Evolutionary conservation across 306 rosid species (phyloP), one percentile per base, ranked within the genome.

Genomic region (Trifolium pratense): DNA sequence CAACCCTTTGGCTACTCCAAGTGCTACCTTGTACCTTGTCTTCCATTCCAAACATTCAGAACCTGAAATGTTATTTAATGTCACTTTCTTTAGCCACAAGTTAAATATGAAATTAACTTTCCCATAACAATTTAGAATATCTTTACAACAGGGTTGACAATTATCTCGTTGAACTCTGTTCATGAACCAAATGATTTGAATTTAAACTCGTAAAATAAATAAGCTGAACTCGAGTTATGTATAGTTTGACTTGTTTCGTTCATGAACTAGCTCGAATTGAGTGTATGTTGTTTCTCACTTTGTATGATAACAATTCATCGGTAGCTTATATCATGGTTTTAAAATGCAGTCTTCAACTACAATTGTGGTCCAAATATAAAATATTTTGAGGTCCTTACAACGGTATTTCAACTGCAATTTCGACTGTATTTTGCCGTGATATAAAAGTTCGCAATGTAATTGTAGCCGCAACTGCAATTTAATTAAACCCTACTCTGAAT

Each of bases 1-100:
- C 78, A 95, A 74, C 9, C 99, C 99, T 71, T 90, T 78, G 23
- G 99, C 99, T 25, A 95, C 88, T 1, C 97, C 97, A 75, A 84
- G 3, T 55, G 97, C 97, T 52, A 90, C 90, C 85, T 87, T 88
- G 79, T 84, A 91, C 79, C 99, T 85, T 59, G 51, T 70, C 51
- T 84, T 87, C 99, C 99, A 95, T 6, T 77, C 92, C 79, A 95
- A 53, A 68, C 85, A 15, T 75, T 83, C 84, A 43, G 88, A 49
- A 81, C 88, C 98, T 94, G 82, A 66, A 68, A 85, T 3, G 68
- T 65, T 74, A 6, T 53, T 2, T 37, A 79, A 42, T 25, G 20
- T 29, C 71, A 86, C 58, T 51, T 72, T 43, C 57, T 48, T 74
- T 55, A 77, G 83, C 70, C 21, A 36, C 31, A 40, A 48, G n/a